phyloP scores from a whole-genome alignment of 23 red algal genomes.

The Gracilaria vermiculophylla region DNA sequence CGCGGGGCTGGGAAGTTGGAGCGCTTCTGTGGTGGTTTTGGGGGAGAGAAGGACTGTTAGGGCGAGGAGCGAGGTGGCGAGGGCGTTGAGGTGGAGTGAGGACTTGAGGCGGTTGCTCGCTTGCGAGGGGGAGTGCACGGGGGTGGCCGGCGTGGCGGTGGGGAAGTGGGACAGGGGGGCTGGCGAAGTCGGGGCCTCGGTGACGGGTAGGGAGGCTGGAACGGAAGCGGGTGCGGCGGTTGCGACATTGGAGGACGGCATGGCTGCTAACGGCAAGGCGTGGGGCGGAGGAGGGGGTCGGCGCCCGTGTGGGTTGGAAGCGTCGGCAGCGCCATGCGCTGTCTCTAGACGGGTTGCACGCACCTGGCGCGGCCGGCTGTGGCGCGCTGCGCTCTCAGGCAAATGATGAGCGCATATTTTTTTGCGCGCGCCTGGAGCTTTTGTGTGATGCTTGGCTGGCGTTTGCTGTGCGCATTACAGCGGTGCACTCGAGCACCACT shows the following conservation, averaged over 20 bases:
- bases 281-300: not conserved
- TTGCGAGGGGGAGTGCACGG: not conserved
- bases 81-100: constrained; percentile 39
- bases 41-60: not conserved
- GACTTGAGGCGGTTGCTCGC: not conserved
- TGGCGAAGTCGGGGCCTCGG: not conserved
- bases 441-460: not conserved
- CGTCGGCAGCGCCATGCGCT: not conserved
- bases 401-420: too few relatives aligned
- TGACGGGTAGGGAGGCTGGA: too few relatives aligned
- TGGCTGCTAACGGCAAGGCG: not conserved
- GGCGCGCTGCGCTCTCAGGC: too few relatives aligned
- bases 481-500: not conserved
- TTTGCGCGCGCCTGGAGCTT: too few relatives aligned
- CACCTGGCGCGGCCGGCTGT: too few relatives aligned
- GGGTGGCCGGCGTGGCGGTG: not conserved
- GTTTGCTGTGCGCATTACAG: not conserved
- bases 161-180: too few relatives aligned
- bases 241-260: not conserved
- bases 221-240: too few relatives aligned
- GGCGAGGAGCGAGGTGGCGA: constrained; percentile 10
- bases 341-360: not conserved
- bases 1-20: not conserved
- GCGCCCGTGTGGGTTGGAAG: not conserved
- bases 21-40: not conserved